Percentiles rank a stretch among this genome's conserved stretches.
These are phyloP conservation scores for Mikania micrantha DNA, from an alignment of 129 eudicot genomes.

Conservation along the genomic window DNA sequence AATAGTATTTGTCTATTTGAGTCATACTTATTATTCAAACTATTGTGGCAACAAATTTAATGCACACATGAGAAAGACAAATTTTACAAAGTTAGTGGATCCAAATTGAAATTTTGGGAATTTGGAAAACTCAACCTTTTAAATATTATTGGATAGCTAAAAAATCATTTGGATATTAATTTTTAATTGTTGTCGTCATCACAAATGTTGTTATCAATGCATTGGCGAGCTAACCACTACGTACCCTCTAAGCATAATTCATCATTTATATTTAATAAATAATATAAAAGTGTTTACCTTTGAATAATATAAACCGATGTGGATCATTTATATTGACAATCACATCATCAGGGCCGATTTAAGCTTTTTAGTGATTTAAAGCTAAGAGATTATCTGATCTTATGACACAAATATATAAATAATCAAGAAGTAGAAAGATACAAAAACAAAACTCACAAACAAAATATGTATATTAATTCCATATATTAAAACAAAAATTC, in stretches of 20 bases:
- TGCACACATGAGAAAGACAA: slow-evolving; percentile 4
- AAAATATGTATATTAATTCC: too few species aligned
- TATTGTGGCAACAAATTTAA: background rate
- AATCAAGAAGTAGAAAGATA: too few species aligned
- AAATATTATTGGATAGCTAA: background rate
- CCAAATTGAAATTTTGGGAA: slow-evolving; percentile 5
- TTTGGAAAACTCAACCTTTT: background rate
- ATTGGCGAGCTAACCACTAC: slow-evolving; percentile 28
- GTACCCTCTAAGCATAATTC: slow-evolving; percentile 24
- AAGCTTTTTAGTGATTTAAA: too few species aligned
- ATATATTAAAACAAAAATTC: too few species aligned
- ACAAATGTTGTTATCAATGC: slow-evolving; percentile 26
- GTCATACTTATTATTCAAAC: too few species aligned
- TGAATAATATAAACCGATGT: background rate
- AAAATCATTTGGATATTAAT: background rate
- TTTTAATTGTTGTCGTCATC: slow-evolving; percentile 16
- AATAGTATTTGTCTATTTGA: too few species aligned
- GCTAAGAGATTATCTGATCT: too few species aligned
- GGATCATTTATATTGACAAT: background rate
- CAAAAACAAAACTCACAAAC: too few species aligned
- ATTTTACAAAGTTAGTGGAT: slow-evolving; percentile 1
- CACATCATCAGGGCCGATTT: too few species aligned
- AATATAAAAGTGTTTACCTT: background rate
- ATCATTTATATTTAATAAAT: background rate
- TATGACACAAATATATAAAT: too few species aligned